These are phyloP conservation scores for Myrica gale DNA, from an alignment of 306 rosid genomes.

Conservation along the genomic window DNA sequence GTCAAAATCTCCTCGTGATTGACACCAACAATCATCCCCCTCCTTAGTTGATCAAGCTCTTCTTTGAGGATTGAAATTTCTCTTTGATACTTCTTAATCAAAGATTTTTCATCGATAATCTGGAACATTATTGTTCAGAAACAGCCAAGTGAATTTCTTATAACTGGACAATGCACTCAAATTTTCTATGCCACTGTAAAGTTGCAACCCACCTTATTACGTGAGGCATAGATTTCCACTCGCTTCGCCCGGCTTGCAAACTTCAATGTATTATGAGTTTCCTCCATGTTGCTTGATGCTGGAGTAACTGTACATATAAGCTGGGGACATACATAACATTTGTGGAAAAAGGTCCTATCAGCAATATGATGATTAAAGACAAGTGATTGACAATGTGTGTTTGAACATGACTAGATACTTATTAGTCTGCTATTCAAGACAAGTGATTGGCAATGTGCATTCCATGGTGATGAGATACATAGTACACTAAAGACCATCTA, in stretches of 20 bases:
- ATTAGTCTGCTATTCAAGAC: neutral
- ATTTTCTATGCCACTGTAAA: slow-evolving; percentile 10
- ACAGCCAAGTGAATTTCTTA: slow-evolving; percentile 8
- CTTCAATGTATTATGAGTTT: slow-evolving; percentile 98
- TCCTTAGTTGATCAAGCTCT: slow-evolving; percentile 92
- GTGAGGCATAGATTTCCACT: slow-evolving; percentile 93
- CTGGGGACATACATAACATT: slow-evolving; percentile 45
- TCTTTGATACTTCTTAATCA: slow-evolving; percentile 92
- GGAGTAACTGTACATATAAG: slow-evolving; percentile 99
- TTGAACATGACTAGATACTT: too few relatives aligned
- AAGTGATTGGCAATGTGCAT: neutral
- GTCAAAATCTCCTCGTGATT: slow-evolving; percentile 86
- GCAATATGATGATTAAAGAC: slow-evolving; percentile 11
- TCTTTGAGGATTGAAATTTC: slow-evolving; percentile 88
- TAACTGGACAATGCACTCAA: slow-evolving; percentile 17
- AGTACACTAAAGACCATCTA: neutral
- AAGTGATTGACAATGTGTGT: neutral
- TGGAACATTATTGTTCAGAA: slow-evolving; percentile 36
- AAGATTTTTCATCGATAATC: slow-evolving; percentile 98
- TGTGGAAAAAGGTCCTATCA: slow-evolving; percentile 19
- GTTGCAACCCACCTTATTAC: slow-evolving; percentile 70
- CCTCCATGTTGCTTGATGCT: slow-evolving; percentile 98
- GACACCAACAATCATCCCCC: slow-evolving; percentile 77
- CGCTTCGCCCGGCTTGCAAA: slow-evolving; percentile 98
- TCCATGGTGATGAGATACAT: neutral